Evolutionary conservation across 208 protist genomes (phyloP).

Genomic region (Crithidia thermophila): DNA sequence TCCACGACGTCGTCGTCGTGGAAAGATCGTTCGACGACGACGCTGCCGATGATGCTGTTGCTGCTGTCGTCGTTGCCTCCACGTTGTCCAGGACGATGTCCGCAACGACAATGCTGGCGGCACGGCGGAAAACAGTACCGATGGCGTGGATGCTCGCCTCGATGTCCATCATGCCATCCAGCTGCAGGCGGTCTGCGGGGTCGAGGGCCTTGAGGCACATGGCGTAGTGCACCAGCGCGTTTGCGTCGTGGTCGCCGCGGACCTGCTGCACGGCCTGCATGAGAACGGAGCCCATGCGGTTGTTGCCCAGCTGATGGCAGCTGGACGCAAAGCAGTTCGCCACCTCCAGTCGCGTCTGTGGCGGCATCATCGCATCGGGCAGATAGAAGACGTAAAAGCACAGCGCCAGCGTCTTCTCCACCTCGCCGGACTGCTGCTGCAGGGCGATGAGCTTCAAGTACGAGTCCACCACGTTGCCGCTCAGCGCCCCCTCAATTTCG

Average conservation of each 20-base stretch:
- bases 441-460: conserved; percentile 61
- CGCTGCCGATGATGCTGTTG: background rate
- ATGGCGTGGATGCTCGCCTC: conserved; percentile 33
- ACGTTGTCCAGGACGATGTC: conserved; percentile 36
- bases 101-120: conserved; percentile 44
- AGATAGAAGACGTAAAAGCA: conserved; percentile 73
- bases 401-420: conserved; percentile 51
- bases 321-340: conserved; percentile 59
- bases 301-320: conserved; percentile 62
- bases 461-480: conserved; percentile 42
- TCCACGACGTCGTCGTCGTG: background rate
- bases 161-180: conserved; percentile 38
- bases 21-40: no score
- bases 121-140: conserved; percentile 38
- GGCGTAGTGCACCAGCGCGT: conserved; percentile 43
- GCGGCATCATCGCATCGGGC: conserved; percentile 52
- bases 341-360: conserved; percentile 44
- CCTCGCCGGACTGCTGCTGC: conserved; percentile 42
- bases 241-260: conserved; percentile 41
- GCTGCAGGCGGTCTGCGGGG: conserved; percentile 31
- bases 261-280: conserved; percentile 57
- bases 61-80: conserved; percentile 15
- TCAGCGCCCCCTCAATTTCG: conserved; percentile 50
- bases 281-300: conserved; percentile 56
- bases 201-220: conserved; percentile 31